phyloP scores from a whole-genome alignment of 139 green algal genomes.

The Deuterostichococcus epilithicus region DNA sequence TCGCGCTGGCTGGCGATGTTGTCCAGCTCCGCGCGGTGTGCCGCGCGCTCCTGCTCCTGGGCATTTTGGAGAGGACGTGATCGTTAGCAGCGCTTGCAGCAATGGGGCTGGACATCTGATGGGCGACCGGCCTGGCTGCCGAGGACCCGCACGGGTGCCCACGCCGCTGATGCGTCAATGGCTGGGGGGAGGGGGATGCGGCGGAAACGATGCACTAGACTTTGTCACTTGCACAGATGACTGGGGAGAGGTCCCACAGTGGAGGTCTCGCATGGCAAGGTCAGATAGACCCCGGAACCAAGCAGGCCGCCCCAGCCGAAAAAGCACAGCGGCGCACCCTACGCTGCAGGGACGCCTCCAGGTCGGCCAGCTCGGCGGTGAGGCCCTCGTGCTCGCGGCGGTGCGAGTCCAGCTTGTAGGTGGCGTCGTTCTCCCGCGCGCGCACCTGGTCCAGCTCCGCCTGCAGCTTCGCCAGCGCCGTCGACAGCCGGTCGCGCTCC shows the following conservation, averaged over 20 bases:
- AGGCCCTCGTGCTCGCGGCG: background rate
- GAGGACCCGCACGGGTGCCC: too few species aligned
- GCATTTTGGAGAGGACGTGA: background rate
- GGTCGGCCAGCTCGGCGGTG: background rate
- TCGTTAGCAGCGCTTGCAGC: too few species aligned
- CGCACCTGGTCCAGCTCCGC: background rate
- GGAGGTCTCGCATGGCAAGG: too few species aligned
- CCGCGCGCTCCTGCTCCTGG: background rate
- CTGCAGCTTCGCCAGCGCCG: background rate
- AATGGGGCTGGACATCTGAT: too few species aligned
- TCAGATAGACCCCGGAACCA: too few species aligned
- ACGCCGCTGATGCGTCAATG: too few species aligned
- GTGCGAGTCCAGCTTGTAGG: background rate
- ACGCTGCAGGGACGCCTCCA: background rate
- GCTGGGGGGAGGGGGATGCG: too few species aligned
- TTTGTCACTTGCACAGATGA: too few species aligned
- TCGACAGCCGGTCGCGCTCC: background rate
- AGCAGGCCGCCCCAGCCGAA: too few species aligned
- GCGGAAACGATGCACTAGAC: too few species aligned
- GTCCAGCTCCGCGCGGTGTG: background rate
- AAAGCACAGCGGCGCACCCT: background rate
- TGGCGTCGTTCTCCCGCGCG: background rate
- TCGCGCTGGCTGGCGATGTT: background rate
- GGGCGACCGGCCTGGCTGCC: too few species aligned
- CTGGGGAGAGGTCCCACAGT: too few species aligned